Percentiles rank a stretch among this genome's conserved stretches.
These are phyloP conservation scores for Melaleuca quinquenervia DNA, from an alignment of 345 rosid genomes.

Conservation along the genomic window DNA sequence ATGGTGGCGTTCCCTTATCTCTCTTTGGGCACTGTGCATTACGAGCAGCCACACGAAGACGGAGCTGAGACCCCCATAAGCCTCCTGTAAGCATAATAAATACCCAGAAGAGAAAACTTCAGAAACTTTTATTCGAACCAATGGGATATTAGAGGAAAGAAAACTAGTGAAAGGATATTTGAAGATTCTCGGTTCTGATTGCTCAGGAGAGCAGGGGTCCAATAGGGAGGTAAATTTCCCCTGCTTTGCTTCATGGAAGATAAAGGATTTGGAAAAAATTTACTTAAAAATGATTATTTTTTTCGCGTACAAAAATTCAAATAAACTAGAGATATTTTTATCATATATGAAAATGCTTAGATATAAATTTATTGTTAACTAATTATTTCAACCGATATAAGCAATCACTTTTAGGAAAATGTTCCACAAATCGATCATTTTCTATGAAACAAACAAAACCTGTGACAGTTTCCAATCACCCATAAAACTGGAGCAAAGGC, in stretches of 20 bases:
- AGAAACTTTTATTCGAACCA: not conserved
- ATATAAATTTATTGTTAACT: not conserved
- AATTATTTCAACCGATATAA: not conserved
- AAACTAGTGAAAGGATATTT: not conserved
- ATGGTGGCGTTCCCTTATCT: conserved; percentile 82
- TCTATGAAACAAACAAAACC: not conserved
- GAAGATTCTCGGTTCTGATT: not conserved
- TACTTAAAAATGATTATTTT: not conserved
- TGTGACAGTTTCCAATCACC: not conserved
- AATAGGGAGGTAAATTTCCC: not conserved
- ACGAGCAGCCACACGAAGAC: conserved; percentile 78
- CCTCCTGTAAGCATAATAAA: conserved; percentile 45
- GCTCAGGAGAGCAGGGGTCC: not conserved
- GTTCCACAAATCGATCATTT: not conserved
- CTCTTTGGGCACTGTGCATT: conserved; percentile 79
- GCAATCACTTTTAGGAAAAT: not conserved
- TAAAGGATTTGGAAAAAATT: not conserved
- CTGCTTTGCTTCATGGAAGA: not conserved
- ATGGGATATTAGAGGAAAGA: not conserved
- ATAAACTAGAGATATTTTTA: not conserved
- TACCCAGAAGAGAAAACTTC: not conserved
- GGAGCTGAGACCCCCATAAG: conserved; percentile 82
- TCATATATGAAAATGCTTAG: accelerated
- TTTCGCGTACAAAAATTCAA: not conserved
- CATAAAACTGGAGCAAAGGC: not conserved